phyloP scores from a whole-genome alignment of 768 basidiomycete genomes.

The Rhizopogon vulgaris region DNA sequence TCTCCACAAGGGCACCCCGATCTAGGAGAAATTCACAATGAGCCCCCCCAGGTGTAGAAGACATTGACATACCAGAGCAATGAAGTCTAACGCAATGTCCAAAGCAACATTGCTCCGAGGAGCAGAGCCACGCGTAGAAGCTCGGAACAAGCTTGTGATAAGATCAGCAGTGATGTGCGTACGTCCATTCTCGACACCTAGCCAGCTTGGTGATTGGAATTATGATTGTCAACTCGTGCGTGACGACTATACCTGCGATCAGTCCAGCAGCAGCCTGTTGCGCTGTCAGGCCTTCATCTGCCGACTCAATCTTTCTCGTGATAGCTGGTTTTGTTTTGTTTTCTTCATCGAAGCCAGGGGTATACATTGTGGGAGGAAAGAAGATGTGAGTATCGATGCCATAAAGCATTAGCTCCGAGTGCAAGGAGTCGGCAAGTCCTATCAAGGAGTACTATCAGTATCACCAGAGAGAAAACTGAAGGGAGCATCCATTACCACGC shows the following conservation, averaged over 20 bases:
- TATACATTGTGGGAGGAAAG: conserved; percentile 77
- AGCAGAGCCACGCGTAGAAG: conserved; percentile 57
- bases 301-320: conserved; percentile 68
- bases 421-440: conserved; percentile 83
- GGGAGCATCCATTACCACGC: conserved; percentile 46
- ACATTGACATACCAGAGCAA: conserved; percentile 36
- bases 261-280: conserved; percentile 57
- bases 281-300: conserved; percentile 57
- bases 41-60: not conserved
- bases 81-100: conserved; percentile 39
- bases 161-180: conserved; percentile 74
- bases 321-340: conserved; percentile 73
- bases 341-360: conserved; percentile 72
- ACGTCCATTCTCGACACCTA: conserved; percentile 64
- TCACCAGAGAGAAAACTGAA: not conserved
- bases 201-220: not conserved
- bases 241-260: conserved; percentile 43
- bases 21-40: conserved; percentile 23
- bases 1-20: conserved; percentile 50
- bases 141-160: conserved; percentile 59
- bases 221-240: not conserved
- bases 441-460: not conserved
- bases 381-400: conserved; percentile 74
- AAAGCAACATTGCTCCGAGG: conserved; percentile 55
- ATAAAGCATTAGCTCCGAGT: conserved; percentile 75